A percentile compares a stretch with the other conserved stretches of the same genome.
Evolutionary conservation across 2,329 filamentous ascomycete species (phyloP).

Genomic region (Amphichorda felina): DNA sequence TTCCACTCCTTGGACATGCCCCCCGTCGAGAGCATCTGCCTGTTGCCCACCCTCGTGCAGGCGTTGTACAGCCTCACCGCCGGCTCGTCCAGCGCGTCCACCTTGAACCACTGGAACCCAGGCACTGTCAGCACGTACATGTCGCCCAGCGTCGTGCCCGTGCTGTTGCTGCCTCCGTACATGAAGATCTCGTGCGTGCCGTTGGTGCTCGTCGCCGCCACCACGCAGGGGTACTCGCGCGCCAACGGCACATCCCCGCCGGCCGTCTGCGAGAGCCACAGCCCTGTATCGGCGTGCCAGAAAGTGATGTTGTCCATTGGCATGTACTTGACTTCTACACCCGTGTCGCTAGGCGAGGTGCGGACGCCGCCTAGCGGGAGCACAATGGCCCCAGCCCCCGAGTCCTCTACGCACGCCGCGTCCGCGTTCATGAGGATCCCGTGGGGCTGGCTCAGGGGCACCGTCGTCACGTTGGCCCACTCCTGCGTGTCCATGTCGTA

Average conservation of each 20-base stretch:
- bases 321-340: too few species aligned
- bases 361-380: too few species aligned
- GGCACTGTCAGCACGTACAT: constrained; percentile 24
- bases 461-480: constrained; percentile 18
- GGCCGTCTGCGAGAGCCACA: constrained; percentile 21
- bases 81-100: constrained; percentile 8
- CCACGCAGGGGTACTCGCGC: constrained; percentile 18
- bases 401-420: too few species aligned
- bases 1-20: constrained; percentile 10
- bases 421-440: constrained; percentile 18
- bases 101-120: constrained; percentile 22
- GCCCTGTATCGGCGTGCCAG: constrained; percentile 17
- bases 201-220: constrained; percentile 16
- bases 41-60: constrained; percentile 20
- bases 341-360: too few species aligned
- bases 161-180: constrained; percentile 18
- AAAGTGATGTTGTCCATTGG: constrained; percentile 17
- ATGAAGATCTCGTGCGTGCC: constrained; percentile 25
- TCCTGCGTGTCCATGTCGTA: constrained; percentile 16
- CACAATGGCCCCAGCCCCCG: constrained; percentile 17
- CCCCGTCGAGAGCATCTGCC: constrained; percentile 27
- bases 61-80: constrained; percentile 16
- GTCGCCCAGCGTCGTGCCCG: constrained; percentile 11
- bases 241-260: constrained; percentile 15
- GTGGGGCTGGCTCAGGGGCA: constrained; percentile 11